Evolutionary conservation across 176 grass and related monocot genomes (phyloP).

Genomic region (Saccharum officinarum): DNA sequence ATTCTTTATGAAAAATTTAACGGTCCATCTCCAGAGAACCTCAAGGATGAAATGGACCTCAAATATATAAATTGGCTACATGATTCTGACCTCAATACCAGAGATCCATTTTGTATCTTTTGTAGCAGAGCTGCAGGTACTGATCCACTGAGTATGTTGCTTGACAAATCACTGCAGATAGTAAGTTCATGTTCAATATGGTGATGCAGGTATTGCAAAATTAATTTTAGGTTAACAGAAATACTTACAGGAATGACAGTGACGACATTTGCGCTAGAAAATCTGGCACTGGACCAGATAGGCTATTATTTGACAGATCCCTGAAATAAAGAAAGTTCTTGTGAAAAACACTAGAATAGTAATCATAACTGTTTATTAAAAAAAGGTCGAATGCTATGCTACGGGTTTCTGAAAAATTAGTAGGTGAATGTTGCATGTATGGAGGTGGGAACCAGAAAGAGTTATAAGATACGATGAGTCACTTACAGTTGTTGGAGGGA

Average conservation of each 20-base stretch:
- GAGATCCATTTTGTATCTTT: constrained; percentile 40
- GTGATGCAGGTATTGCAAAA: not conserved
- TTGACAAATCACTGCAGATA: constrained; percentile 63
- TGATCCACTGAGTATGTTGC: constrained; percentile 50
- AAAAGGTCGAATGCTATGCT: not conserved
- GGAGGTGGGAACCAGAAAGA: not conserved
- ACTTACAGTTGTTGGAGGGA: constrained; percentile 52
- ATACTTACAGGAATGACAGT: constrained; percentile 63
- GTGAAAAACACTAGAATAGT: not conserved
- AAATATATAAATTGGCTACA: not conserved
- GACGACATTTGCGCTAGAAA: constrained; percentile 55
- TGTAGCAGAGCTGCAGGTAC: constrained; percentile 47
- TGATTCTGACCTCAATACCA: constrained; percentile 58
- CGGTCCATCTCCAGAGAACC: not conserved
- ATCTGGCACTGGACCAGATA: constrained; percentile 67
- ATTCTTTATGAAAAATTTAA: not conserved
- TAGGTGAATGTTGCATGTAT: not conserved
- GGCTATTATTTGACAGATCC: constrained; percentile 70
- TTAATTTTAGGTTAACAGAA: not conserved
- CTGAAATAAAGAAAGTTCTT: constrained; percentile 35
- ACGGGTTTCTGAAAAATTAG: not conserved
- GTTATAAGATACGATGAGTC: not conserved
- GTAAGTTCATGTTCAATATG: not conserved
- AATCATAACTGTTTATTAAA: not conserved
- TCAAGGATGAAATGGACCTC: not conserved